These are phyloP conservation scores for Podospora tetraspora DNA, from an alignment of 495 filamentous ascomycete species.

Conservation along the genomic window DNA sequence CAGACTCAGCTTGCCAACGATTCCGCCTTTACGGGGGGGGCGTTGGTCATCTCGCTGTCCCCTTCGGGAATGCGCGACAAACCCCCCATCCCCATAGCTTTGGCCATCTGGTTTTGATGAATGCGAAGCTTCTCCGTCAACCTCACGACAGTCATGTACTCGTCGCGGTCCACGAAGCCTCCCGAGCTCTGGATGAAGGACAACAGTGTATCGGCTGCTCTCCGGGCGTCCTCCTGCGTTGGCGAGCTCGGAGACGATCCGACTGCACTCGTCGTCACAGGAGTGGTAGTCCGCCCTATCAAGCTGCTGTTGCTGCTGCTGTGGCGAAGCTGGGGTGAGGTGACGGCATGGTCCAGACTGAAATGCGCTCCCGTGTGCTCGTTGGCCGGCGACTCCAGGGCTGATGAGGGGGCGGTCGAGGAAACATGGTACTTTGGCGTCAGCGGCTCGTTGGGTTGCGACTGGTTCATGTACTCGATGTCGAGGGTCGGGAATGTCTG, in stretches of 20 bases:
- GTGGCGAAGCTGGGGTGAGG: slow-evolving; percentile 49
- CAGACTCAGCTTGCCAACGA: slow-evolving; percentile 23
- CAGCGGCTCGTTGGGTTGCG: slow-evolving; percentile 56
- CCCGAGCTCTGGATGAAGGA: slow-evolving; percentile 73
- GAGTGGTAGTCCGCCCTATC: slow-evolving; percentile 40
- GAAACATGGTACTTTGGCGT: slow-evolving; percentile 60
- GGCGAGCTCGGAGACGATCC: slow-evolving; percentile 57
- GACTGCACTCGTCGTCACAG: slow-evolving; percentile 36
- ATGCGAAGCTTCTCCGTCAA: slow-evolving; percentile 84
- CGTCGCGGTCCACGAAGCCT: slow-evolving; percentile 69
- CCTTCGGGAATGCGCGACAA: slow-evolving; percentile 62
- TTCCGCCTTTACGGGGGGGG: slow-evolving; percentile 11
- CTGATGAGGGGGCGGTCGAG: slow-evolving; percentile 51
- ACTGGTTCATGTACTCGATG: slow-evolving; percentile 62
- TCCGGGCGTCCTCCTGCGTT: slow-evolving; percentile 82
- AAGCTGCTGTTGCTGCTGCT: slow-evolving; percentile 51
- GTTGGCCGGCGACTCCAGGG: slow-evolving; percentile 66
- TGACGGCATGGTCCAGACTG: slow-evolving; percentile 49
- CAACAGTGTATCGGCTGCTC: slow-evolving; percentile 79
- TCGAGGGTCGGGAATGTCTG: slow-evolving; percentile 85
- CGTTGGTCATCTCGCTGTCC: slow-evolving; percentile 47
- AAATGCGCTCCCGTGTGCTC: slow-evolving; percentile 48
- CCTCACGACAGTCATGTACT: slow-evolving; percentile 76
- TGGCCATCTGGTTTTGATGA: slow-evolving; percentile 50
- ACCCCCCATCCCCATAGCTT: slow-evolving; percentile 56